A percentile compares a stretch with the other conserved stretches of the same genome.
Conservation (phyloP, 345 rosid genomes). For the Psidium guajava region DNA sequence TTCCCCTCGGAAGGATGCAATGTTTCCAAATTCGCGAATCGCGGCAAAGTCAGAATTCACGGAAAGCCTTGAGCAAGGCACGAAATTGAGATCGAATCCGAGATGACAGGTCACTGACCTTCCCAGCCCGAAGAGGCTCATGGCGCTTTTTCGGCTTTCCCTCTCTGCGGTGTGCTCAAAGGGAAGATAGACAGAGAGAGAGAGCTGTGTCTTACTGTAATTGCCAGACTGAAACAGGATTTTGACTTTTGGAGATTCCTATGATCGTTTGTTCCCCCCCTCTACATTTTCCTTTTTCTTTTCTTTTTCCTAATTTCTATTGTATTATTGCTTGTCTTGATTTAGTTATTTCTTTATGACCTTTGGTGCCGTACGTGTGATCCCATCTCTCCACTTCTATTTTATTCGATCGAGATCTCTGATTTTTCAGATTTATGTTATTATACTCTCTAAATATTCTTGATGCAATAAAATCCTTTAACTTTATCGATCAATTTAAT, state of each 20-base stretch:
- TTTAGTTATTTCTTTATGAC: too few species aligned
- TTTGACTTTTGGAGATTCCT: neutral
- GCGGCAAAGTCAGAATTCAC: neutral
- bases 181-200: neutral
- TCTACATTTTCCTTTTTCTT: neutral
- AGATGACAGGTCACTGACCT: conserved; percentile 16
- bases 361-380: neutral
- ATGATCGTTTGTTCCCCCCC: neutral
- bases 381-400: neutral
- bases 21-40: neutral
- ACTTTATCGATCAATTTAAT: neutral
- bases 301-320: neutral
- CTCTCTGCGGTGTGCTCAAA: neutral
- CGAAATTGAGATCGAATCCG: neutral
- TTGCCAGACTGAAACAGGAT: neutral
- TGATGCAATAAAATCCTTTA: neutral
- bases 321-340: neutral
- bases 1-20: neutral
- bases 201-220: neutral
- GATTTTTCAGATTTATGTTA: neutral
- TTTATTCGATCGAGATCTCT: neutral
- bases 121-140: conserved; percentile 73
- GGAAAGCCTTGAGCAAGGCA: neutral
- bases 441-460: neutral
- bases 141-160: conserved; percentile 11